Evolutionary conservation across 345 rosid species (phyloP), one percentile per base, ranked within the genome.

Genomic region (Laguncularia racemosa): DNA sequence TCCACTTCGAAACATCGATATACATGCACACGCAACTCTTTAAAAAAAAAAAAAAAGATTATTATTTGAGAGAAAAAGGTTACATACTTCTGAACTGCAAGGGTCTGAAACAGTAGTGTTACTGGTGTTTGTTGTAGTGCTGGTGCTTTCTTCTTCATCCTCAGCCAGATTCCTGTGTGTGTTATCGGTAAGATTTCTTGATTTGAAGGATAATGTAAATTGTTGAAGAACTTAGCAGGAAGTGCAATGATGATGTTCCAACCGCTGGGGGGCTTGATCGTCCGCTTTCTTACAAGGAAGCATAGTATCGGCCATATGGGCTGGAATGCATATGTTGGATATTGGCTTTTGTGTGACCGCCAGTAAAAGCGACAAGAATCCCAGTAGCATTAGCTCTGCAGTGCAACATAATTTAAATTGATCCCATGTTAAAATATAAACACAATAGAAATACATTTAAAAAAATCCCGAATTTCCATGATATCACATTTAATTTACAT

Each of bases 311-410:
- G 87, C 89, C 8, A 71, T 51, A n/a, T 59, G 46, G 44, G 47
- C 47, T 10, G 91, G 68, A 49, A 88, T 59, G 69, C 91, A 88
- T 17, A 84, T 88, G 67, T 76, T 84, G 18, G 83, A 48, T 28
- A 88, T 78, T 1, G 12, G 52, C 48, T 26, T 69, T 64, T 68
- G 80, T 46, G 73, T 61, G 20, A 73, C 87, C 15, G 84, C 82
- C 53, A 88, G 46, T 17, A 77, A 57, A 15, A 88, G 81, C 3
- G 96, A 88, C 78, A 88, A 71, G 71, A 88, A 82, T 4, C 91
- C 96, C 64, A 88, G 62, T 43, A 82, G 67, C 60, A 81, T 81
- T 7, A 88, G 72, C 67, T 72, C 96, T 87, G 81, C 63, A 46
- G 40, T 33, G 23, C n/a, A n/a, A n/a, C n/a, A n/a, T n/a, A n/a